These are phyloP conservation scores for Hemisphaericaspora subhashii DNA, from an alignment of 1,139 yeast species.

Conservation along the genomic window DNA sequence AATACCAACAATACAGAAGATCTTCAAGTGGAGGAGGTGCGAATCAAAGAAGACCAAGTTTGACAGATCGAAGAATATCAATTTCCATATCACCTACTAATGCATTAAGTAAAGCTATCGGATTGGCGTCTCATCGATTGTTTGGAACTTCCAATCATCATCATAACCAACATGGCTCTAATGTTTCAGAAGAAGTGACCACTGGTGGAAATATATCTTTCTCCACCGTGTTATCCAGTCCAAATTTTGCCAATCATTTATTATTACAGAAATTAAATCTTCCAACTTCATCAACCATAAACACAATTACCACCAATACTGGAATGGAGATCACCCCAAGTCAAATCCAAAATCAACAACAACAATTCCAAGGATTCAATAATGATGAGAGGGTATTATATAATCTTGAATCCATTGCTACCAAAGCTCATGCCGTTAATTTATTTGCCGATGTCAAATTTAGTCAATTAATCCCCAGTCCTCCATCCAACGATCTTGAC, in stretches of 20 bases:
- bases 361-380: slow-evolving; percentile 3
- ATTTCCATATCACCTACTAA: slow-evolving; percentile 82
- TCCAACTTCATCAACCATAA: slow-evolving; percentile 23
- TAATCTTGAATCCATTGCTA: slow-evolving; percentile 73
- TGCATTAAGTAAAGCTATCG: slow-evolving; percentile 85
- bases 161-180: slow-evolving; percentile 12
- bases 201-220: slow-evolving; percentile 9
- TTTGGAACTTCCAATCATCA: slow-evolving; percentile 51
- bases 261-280: slow-evolving; percentile 37
- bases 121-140: slow-evolving; percentile 82
- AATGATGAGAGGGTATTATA: slow-evolving; percentile 40
- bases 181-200: slow-evolving; percentile 1
- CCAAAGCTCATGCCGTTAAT: slow-evolving; percentile 86
- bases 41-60: slow-evolving; percentile 49
- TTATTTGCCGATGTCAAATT: slow-evolving; percentile 91
- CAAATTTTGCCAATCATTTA: slow-evolving; percentile 37
- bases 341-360: slow-evolving; percentile 10
- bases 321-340: slow-evolving; percentile 13
- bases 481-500: slow-evolving; percentile 53
- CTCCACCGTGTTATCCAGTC: slow-evolving; percentile 29
- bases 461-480: slow-evolving; percentile 76
- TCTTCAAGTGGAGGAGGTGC: slow-evolving; percentile 28
- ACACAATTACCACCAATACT: slow-evolving; percentile 16
- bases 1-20: slow-evolving; percentile 22
- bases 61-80: slow-evolving; percentile 60